phyloP scores from a whole-genome alignment of 495 filamentous ascomycete genomes.

The Penicillium tannophilum region DNA sequence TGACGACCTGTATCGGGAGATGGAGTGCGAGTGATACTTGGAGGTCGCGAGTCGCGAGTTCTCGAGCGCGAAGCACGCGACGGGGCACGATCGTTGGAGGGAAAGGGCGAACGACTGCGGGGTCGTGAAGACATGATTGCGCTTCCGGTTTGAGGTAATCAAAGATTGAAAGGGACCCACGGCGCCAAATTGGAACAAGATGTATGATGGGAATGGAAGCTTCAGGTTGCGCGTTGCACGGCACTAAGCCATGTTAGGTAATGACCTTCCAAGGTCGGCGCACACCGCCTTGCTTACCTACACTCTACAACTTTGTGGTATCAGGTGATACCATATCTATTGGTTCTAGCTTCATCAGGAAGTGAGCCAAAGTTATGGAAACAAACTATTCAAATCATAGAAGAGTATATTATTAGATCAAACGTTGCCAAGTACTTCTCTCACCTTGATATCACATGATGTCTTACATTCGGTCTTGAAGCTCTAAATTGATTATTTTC shows the following conservation, averaged over 20 bases:
- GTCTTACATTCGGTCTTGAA: neutral
- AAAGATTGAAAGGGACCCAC: neutral
- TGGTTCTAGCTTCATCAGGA: too few species aligned
- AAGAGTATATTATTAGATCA: too few species aligned
- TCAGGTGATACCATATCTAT: too few species aligned
- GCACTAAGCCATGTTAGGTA: neutral
- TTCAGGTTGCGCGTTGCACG: neutral
- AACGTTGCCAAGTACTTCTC: too few species aligned
- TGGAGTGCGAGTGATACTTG: constrained; percentile 39
- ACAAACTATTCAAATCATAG: too few species aligned
- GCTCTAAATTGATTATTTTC: neutral
- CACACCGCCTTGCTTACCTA: neutral
- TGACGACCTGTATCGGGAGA: constrained; percentile 35
- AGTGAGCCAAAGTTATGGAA: too few species aligned
- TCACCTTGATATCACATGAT: too few species aligned
- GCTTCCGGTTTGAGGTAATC: neutral
- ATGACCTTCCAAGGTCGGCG: neutral
- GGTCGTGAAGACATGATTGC: constrained; percentile 29
- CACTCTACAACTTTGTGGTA: neutral
- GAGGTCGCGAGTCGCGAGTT: constrained; percentile 45
- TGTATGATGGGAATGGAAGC: neutral
- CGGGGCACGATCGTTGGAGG: constrained; percentile 22
- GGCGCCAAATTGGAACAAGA: neutral
- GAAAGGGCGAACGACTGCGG: constrained; percentile 26
- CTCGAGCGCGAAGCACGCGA: constrained; percentile 47